A percentile compares a stretch with the other conserved stretches of the same genome.
Evolutionary conservation across 192 early-diverging fungal genomes (phyloP).

Genomic region (Linnemannia hyalina): DNA sequence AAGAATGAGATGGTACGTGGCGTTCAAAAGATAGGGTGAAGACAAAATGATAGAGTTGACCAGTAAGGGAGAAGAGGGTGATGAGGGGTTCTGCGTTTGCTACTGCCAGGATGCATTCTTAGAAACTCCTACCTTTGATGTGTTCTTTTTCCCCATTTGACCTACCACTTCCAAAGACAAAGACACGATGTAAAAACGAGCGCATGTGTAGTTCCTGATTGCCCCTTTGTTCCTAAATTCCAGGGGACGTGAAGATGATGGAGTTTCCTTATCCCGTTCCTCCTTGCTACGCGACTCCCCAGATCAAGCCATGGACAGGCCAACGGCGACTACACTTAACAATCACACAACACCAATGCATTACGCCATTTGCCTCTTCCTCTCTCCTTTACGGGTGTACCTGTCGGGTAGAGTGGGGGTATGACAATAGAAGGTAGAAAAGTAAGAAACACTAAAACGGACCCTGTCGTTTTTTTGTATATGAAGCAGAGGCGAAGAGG

Average conservation of each 20-base stretch:
- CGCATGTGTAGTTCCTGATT: no score
- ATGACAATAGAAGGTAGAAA: no score
- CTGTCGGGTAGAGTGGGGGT: no score
- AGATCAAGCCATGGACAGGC: neutral
- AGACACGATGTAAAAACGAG: no score
- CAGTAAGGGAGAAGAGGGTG: neutral
- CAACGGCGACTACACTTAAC: no score
- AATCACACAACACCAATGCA: neutral
- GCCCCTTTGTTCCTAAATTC: no score
- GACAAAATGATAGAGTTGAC: neutral
- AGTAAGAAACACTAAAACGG: no score
- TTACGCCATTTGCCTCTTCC: neutral
- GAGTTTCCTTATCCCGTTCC: neutral
- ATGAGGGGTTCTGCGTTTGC: neutral
- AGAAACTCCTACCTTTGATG: no score
- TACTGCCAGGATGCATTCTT: no score
- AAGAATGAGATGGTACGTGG: neutral
- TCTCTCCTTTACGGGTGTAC: neutral
- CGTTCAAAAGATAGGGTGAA: neutral
- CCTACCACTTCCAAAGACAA: no score
- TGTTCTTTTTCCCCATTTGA: no score
- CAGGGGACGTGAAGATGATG: neutral
- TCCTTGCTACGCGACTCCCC: neutral
- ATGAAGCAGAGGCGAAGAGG: neutral
- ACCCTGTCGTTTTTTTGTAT: neutral